Evolutionary conservation across 1,284 basidiomycete species (phyloP).

Genomic region (Heterobasidion irregulare): DNA sequence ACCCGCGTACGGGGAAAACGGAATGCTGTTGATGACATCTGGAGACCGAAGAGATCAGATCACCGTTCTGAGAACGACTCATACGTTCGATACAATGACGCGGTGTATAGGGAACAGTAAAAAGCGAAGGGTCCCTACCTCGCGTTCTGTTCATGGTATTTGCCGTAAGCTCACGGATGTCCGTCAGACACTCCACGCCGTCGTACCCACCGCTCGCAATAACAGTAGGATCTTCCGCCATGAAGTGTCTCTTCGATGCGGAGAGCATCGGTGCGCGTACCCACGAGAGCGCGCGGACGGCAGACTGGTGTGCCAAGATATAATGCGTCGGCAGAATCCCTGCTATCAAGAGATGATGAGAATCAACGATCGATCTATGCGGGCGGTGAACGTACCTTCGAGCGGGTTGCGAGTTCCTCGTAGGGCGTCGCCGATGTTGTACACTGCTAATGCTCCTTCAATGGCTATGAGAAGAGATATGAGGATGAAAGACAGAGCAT

Average conservation of each 20-base stretch:
- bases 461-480: neutral
- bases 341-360: constrained; percentile 8
- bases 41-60: neutral
- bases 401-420: constrained; percentile 14
- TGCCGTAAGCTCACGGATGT: constrained; percentile 59
- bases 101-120: too few relatives aligned
- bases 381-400: neutral
- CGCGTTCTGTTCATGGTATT: constrained; percentile 69
- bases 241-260: constrained; percentile 33
- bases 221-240: constrained; percentile 56
- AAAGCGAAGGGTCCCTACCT: constrained; percentile 27
- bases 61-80: too few relatives aligned
- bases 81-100: too few relatives aligned
- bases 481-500: neutral
- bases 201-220: constrained; percentile 74
- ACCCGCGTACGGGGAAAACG: constrained; percentile 56
- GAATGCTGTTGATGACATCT: constrained; percentile 66
- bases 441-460: constrained; percentile 68
- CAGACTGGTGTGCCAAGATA: constrained; percentile 67
- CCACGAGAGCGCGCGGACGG: constrained; percentile 68
- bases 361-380: too few relatives aligned
- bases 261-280: constrained; percentile 53
- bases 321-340: constrained; percentile 64
- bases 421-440: constrained; percentile 54
- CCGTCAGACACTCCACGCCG: constrained; percentile 64